phyloP scores from a whole-genome alignment of 768 basidiomycete genomes.

The Saitozyma podzolica region DNA sequence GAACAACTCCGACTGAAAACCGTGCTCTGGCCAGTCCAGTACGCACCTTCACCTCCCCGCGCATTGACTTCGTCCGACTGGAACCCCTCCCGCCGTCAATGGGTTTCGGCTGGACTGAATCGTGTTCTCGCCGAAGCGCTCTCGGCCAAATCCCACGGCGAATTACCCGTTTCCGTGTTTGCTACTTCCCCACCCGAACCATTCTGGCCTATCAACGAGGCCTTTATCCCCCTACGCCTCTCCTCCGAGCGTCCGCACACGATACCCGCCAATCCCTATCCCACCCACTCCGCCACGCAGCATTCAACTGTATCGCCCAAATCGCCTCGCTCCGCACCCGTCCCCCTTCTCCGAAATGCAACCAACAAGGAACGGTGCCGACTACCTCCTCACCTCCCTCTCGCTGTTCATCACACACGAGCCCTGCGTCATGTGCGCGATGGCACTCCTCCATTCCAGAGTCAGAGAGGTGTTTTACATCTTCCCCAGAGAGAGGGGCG shows the following conservation, averaged over 20 bases:
- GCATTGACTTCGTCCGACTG: slow-evolving; percentile 63
- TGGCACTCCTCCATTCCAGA: slow-evolving; percentile 93
- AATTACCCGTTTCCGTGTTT: slow-evolving; percentile 77
- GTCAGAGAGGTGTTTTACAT: slow-evolving; percentile 75
- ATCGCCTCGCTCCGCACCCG: slow-evolving; percentile 49
- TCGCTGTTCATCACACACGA: slow-evolving; percentile 91
- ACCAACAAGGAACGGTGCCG: slow-evolving; percentile 63
- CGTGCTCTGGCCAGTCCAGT: slow-evolving; percentile 70
- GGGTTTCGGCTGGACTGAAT: slow-evolving; percentile 73
- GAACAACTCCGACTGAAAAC: slow-evolving; percentile 68
- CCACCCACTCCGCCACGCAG: slow-evolving; percentile 84
- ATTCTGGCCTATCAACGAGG: slow-evolving; percentile 34
- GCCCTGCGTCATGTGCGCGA: slow-evolving; percentile 96
- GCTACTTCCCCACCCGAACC: slow-evolving; percentile 56
- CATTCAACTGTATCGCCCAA: slow-evolving; percentile 61
- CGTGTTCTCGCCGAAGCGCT: slow-evolving; percentile 60
- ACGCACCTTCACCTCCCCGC: slow-evolving; percentile 53
- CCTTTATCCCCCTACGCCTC: slow-evolving; percentile 51
- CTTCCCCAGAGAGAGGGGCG: slow-evolving; percentile 70
- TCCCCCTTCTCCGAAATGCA: slow-evolving; percentile 44
- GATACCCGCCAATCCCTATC: slow-evolving; percentile 69
- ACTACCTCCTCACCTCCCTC: slow-evolving; percentile 83
- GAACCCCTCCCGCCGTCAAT: slow-evolving; percentile 65
- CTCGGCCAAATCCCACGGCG: slow-evolving; percentile 58
- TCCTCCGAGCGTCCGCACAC: slow-evolving; percentile 56